Conservation (phyloP, 2,329 filamentous ascomycete genomes). For the Ophiostoma piceae region DNA sequence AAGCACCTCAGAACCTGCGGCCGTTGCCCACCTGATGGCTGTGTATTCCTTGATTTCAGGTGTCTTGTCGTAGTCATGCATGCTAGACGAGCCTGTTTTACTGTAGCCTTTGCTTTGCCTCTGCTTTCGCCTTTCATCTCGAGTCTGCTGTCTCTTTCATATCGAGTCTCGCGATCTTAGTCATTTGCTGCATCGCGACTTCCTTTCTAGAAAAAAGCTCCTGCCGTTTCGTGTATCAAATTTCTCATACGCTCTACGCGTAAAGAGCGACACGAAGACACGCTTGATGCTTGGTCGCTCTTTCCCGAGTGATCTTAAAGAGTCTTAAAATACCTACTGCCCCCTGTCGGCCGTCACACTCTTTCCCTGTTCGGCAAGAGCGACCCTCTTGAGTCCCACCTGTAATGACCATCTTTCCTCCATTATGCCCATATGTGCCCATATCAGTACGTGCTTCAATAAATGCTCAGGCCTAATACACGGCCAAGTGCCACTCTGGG, state of each 20-base stretch:
- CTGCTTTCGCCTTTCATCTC: no score
- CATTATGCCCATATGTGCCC: not conserved
- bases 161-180: not conserved
- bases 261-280: conserved; percentile 8
- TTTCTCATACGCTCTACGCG: not conserved
- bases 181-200: not conserved
- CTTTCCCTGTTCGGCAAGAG: conserved; percentile 2
- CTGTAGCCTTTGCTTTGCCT: not conserved
- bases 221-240: not conserved
- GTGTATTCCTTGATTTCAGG: not conserved
- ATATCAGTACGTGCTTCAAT: not conserved
- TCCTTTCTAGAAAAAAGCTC: not conserved
- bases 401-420: conserved; percentile 7
- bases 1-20: conserved; percentile 16
- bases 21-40: conserved; percentile 10
- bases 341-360: not conserved
- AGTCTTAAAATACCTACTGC: not conserved
- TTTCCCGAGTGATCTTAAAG: not conserved
- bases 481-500: conserved; percentile 19
- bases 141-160: not conserved
- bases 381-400: not conserved
- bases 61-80: not conserved
- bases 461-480: conserved; percentile 11
- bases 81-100: not conserved
- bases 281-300: not conserved